A percentile compares a stretch with the other conserved stretches of the same genome.
These are phyloP conservation scores for Phytophthora pinifolia DNA, from an alignment of 352 stramenopile genomes.

Conservation along the genomic window DNA sequence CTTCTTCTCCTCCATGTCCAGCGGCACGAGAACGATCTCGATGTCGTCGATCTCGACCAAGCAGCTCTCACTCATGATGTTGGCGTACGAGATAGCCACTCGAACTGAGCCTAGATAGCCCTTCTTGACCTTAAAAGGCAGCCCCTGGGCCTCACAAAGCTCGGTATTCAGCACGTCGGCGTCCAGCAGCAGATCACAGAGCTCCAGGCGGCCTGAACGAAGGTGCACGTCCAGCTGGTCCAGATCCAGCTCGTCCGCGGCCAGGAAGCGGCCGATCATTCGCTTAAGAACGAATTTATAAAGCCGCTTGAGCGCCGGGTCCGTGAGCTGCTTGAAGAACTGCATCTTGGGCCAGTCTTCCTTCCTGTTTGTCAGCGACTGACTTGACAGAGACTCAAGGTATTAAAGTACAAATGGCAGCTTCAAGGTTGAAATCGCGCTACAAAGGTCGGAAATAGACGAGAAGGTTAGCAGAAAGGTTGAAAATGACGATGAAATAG, in stretches of 20 bases:
- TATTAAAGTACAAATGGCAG: no score
- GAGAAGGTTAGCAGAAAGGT: conserved; percentile 4
- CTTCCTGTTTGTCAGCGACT: background rate
- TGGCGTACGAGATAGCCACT: conserved; percentile 84
- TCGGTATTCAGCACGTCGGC: conserved; percentile 79
- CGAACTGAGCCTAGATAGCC: conserved; percentile 85
- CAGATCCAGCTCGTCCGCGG: conserved; percentile 79
- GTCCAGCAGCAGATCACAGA: conserved; percentile 83
- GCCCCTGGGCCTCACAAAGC: conserved; percentile 59
- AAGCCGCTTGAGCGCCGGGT: conserved; percentile 87
- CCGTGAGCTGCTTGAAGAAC: conserved; percentile 89
- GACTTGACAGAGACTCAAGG: no score
- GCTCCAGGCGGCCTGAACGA: conserved; percentile 68
- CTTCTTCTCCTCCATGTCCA: conserved; percentile 23
- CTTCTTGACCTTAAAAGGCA: conserved; percentile 87
- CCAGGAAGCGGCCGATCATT: conserved; percentile 86
- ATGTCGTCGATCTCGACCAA: conserved; percentile 88
- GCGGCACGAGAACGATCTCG: conserved; percentile 82
- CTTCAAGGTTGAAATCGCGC: conserved; percentile 3
- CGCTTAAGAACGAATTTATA: conserved; percentile 93
- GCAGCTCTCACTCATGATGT: conserved; percentile 89
- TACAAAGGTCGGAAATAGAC: conserved; percentile 13
- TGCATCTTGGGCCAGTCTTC: conserved; percentile 46
- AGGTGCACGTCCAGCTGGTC: conserved; percentile 88
- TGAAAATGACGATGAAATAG: conserved; percentile 1